A percentile compares a stretch with the other conserved stretches of the same genome.
These are phyloP conservation scores for Sclerotinia glacialis DNA, from an alignment of 2,329 filamentous ascomycete genomes.

Conservation along the genomic window DNA sequence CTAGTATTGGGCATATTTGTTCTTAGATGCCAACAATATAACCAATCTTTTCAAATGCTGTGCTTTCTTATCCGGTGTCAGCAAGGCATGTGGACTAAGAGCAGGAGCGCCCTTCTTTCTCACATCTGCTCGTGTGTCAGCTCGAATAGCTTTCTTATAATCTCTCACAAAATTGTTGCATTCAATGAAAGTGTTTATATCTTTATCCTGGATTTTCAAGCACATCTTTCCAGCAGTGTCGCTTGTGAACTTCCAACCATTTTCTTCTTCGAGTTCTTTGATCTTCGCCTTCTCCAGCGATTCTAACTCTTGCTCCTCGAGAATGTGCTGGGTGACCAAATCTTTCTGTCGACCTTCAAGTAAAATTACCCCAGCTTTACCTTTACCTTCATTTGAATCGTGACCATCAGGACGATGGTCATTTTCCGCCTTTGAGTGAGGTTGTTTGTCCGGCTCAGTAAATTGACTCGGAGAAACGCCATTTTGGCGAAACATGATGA, in stretches of 20 bases:
- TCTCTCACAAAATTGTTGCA: slow-evolving; percentile 2
- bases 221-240: neutral
- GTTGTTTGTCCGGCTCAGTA: neutral
- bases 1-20: neutral
- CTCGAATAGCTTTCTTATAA: neutral
- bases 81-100: neutral
- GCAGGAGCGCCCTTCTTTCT: neutral
- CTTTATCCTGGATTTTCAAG: neutral
- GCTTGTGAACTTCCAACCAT: neutral
- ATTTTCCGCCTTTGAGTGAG: neutral
- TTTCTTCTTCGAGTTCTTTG: neutral
- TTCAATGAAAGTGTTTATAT: neutral
- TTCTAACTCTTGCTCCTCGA: neutral
- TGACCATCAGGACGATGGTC: neutral
- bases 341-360: neutral
- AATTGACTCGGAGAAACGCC: neutral
- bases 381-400: neutral
- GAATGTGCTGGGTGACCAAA: neutral
- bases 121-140: neutral
- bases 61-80: neutral
- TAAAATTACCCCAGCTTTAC: neutral
- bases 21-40: neutral
- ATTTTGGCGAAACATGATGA: neutral
- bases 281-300: neutral
- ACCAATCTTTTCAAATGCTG: neutral